Evolutionary conservation across 176 grass and related monocot species (phyloP).

Genomic region (Avena insularis): DNA sequence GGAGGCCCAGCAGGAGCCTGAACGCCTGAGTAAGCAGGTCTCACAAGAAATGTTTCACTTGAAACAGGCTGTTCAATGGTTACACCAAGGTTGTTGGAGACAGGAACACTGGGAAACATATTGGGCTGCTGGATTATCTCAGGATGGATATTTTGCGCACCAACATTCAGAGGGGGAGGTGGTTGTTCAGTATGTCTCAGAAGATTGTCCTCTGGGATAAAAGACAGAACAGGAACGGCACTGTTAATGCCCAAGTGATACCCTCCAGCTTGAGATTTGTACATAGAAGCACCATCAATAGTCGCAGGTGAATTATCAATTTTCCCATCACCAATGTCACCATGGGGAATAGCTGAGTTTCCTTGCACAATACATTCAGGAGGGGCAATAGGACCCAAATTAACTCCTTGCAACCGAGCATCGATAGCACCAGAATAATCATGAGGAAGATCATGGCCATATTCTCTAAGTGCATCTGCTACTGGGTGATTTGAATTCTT

Average conservation of each 20-base stretch:
- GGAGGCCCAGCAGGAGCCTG: conserved; percentile 42
- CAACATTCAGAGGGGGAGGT: conserved; percentile 41
- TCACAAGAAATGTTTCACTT: conserved; percentile 45
- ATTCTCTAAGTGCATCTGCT: conserved; percentile 56
- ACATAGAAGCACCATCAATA: conserved; percentile 43
- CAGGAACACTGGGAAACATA: conserved; percentile 46
- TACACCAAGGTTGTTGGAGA: conserved; percentile 46
- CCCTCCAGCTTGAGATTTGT: conserved; percentile 67
- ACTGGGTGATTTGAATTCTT: conserved; percentile 55
- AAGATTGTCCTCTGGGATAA: conserved; percentile 57
- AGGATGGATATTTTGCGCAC: conserved; percentile 41
- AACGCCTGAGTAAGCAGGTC: conserved; percentile 45
- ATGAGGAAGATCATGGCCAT: conserved; percentile 53
- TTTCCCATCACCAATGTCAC: conserved; percentile 33
- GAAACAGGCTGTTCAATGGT: conserved; percentile 37
- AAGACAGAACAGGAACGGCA: conserved; percentile 42
- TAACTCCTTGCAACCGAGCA: conserved; percentile 64
- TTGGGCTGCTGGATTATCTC: conserved; percentile 40
- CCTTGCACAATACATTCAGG: conserved; percentile 59
- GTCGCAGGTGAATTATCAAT: conserved; percentile 48
- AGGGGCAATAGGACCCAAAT: conserved; percentile 59
- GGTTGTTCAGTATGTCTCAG: conserved; percentile 46
- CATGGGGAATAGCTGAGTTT: conserved; percentile 46
- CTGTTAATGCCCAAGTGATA: conserved; percentile 59
- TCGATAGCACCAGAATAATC: conserved; percentile 62